Conservation (phyloP, 2,329 filamentous ascomycete species). For the Paraphaeosphaeria sporulosa region DNA sequence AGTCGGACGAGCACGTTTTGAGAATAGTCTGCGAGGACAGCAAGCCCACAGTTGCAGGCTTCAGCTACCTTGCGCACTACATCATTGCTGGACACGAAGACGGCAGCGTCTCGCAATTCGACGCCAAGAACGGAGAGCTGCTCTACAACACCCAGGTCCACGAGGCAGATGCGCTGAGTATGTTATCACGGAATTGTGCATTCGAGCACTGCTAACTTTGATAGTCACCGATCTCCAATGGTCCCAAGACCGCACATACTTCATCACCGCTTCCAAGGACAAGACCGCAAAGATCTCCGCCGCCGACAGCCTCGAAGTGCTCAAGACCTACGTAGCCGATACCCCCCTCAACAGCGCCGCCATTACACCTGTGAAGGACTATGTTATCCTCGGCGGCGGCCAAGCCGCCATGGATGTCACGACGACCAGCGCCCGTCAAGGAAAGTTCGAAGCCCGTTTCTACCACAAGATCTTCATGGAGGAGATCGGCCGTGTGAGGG, state of each 20-base stretch:
- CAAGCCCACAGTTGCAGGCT: conserved; percentile 97
- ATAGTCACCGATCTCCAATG: conserved; percentile 94
- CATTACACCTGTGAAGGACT: conserved; percentile 96
- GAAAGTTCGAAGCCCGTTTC: conserved; percentile 99
- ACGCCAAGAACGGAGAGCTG: conserved; percentile 88
- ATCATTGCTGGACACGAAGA: conserved; percentile 99
- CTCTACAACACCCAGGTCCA: conserved; percentile 82
- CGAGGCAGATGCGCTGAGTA: conserved; percentile 84
- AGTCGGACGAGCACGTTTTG: conserved; percentile 81
- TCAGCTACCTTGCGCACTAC: conserved; percentile 92
- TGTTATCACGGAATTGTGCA: not conserved
- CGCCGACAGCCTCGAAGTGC: conserved; percentile 82
- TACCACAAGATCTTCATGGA: conserved; percentile 99
- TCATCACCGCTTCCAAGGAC: conserved; percentile 98
- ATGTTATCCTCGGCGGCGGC: conserved; percentile 95
- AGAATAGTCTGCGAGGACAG: conserved; percentile 89
- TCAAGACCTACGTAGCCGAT: conserved; percentile 92
- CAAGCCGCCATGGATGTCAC: conserved; percentile 99
- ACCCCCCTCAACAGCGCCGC: conserved; percentile 95
- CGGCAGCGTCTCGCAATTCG: conserved; percentile 88
- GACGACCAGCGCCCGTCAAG: conserved; percentile 89
- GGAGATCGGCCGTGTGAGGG: conserved; percentile 95
- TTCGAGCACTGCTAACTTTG: conserved; percentile 66
- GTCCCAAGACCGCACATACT: conserved; percentile 92
- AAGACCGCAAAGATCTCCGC: conserved; percentile 95